phyloP scores from a whole-genome alignment of 306 rosid species.

The Cucumis cinereus region DNA sequence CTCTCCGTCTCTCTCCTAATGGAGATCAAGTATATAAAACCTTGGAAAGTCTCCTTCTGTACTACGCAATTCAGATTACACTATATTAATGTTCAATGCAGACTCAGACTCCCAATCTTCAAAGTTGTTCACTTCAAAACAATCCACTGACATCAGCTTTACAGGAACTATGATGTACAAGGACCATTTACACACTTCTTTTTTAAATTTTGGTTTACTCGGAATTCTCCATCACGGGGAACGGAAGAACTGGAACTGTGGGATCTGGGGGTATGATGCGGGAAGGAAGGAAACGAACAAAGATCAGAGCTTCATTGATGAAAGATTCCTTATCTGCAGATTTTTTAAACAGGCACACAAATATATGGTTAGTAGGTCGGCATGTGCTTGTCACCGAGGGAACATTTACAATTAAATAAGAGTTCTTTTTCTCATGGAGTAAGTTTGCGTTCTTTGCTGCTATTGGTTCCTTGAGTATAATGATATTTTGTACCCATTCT shows the following conservation, averaged over 20 bases:
- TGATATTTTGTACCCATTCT: neutral
- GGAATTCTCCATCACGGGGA: neutral
- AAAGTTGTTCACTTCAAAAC: neutral
- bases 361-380: neutral
- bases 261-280: neutral
- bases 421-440: neutral
- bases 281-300: neutral
- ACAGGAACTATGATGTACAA: neutral
- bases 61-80: neutral
- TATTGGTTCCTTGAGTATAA: neutral
- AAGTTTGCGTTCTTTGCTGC: neutral
- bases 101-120: neutral
- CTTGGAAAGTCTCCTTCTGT: neutral
- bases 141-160: neutral
- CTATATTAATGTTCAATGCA: neutral
- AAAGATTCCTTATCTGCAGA: slow-evolving; percentile 5
- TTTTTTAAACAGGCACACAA: slow-evolving; percentile 2
- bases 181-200: neutral
- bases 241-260: neutral
- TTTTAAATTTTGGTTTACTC: neutral
- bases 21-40: neutral
- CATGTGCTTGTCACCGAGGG: slow-evolving; percentile 2
- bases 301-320: neutral
- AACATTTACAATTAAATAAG: neutral
- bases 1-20: neutral